Percentiles rank a stretch among this genome's conserved stretches.
These are phyloP conservation scores for Sarocladium oryzae DNA, from an alignment of 2,329 filamentous ascomycete genomes.

Conservation along the genomic window DNA sequence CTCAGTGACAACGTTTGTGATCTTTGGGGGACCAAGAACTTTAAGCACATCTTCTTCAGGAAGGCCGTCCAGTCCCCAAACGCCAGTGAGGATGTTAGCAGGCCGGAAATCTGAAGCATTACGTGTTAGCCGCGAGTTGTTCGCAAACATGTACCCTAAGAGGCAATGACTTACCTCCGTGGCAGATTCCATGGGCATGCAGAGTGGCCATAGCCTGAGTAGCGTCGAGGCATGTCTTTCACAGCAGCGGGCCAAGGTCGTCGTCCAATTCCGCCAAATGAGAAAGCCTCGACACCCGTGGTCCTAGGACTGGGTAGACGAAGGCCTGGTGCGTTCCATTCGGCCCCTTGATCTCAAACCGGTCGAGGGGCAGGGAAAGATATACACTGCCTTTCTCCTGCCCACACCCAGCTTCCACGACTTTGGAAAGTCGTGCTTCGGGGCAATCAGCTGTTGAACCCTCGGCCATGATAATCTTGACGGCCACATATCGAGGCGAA, in stretches of 20 bases:
- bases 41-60: constrained; percentile 16
- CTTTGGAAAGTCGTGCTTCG: constrained; percentile 14
- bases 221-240: constrained; percentile 16
- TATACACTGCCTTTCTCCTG: constrained; percentile 12
- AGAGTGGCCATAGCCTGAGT: constrained; percentile 18
- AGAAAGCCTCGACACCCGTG: constrained; percentile 15
- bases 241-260: constrained; percentile 10
- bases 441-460: constrained; percentile 14
- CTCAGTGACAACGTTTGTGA: constrained; percentile 9
- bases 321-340: constrained; percentile 22
- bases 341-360: constrained; percentile 17
- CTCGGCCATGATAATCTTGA: constrained; percentile 26
- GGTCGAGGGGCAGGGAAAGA: constrained; percentile 16
- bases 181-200: constrained; percentile 22
- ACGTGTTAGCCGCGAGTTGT: background rate
- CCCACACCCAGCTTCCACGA: constrained; percentile 6
- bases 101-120: constrained; percentile 19
- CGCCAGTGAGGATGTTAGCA: constrained; percentile 19
- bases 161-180: constrained; percentile 21
- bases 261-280: constrained; percentile 11
- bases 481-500: constrained; percentile 19
- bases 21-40: constrained; percentile 13
- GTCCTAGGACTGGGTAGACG: constrained; percentile 22
- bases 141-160: background rate
- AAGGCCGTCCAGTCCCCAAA: constrained; percentile 17